phyloP scores from a whole-genome alignment of 2,329 filamentous ascomycete genomes.

The Epichloe hybrida region DNA sequence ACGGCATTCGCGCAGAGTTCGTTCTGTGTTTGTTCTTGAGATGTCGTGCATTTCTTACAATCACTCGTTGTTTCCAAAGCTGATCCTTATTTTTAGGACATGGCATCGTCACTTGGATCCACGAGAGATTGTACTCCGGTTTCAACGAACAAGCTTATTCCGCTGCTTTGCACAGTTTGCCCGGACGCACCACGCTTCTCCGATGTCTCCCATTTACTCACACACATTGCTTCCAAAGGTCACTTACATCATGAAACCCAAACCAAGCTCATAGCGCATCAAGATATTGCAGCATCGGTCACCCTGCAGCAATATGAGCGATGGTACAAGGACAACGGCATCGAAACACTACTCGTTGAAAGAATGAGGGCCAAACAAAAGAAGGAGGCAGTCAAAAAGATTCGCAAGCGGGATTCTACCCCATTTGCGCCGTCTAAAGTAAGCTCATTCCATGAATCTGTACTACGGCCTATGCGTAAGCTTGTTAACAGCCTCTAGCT shows the following conservation, averaged over 20 bases:
- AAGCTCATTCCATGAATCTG: background rate
- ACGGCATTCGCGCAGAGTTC: background rate
- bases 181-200: constrained; percentile 70
- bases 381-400: constrained; percentile 46
- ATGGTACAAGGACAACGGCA: constrained; percentile 63
- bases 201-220: constrained; percentile 82
- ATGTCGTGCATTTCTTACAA: constrained; percentile 5
- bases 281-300: constrained; percentile 50
- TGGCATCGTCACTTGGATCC: constrained; percentile 22
- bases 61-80: constrained; percentile 9
- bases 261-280: constrained; percentile 56
- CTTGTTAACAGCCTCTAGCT: constrained; percentile 8
- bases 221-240: constrained; percentile 85
- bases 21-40: constrained; percentile 1
- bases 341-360: constrained; percentile 63
- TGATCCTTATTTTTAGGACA: constrained; percentile 15
- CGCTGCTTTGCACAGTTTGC: constrained; percentile 72
- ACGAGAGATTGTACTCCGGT: constrained; percentile 10
- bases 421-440: constrained; percentile 12
- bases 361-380: constrained; percentile 64
- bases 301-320: constrained; percentile 55
- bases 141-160: constrained; percentile 31
- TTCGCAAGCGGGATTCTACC: constrained; percentile 17
- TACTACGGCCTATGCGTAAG: background rate
- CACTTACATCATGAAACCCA: constrained; percentile 78